Evolutionary conservation across 1,284 basidiomycete genomes (phyloP).

Genomic region (Fomitiporia mediterranea): DNA sequence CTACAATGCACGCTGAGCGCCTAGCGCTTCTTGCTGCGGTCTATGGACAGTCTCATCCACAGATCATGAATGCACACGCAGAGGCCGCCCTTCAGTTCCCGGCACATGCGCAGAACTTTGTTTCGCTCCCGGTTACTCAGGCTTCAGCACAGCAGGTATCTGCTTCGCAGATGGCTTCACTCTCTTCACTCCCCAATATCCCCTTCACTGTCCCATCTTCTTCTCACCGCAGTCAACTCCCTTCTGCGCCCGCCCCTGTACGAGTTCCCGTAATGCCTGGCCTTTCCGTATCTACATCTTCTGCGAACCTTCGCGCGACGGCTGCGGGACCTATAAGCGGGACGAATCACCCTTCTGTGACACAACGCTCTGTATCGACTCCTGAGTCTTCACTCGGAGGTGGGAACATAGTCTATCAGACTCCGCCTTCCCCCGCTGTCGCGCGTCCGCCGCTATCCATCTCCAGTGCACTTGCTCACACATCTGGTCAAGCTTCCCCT

Average conservation of each 20-base stretch:
- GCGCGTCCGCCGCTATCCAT: slow-evolving; percentile 6
- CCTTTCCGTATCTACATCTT: background rate
- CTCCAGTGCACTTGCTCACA: slow-evolving; percentile 30
- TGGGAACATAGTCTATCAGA: slow-evolving; percentile 21
- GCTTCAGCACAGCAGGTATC: background rate
- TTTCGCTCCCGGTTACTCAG: background rate
- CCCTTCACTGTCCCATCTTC: background rate
- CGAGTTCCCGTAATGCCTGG: background rate
- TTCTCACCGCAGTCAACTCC: slow-evolving; percentile 6
- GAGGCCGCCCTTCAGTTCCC: slow-evolving; percentile 13
- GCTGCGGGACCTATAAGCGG: background rate
- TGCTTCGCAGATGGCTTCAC: background rate
- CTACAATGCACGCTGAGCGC: slow-evolving; percentile 76
- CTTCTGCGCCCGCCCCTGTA: background rate
- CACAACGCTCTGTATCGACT: background rate
- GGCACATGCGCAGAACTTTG: background rate
- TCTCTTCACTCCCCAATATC: slow-evolving; percentile 2
- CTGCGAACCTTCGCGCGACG: background rate
- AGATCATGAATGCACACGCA: slow-evolving; percentile 7
- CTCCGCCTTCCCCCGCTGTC: slow-evolving; percentile 13
- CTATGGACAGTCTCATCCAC: slow-evolving; percentile 43
- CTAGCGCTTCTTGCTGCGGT: slow-evolving; percentile 70
- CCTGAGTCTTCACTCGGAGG: background rate
- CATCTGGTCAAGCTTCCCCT: slow-evolving; percentile 20
- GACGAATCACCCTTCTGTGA: background rate